These are phyloP conservation scores for Domatiomyces catenatus DNA, from an alignment of 2,329 filamentous ascomycete species.

Conservation along the genomic window DNA sequence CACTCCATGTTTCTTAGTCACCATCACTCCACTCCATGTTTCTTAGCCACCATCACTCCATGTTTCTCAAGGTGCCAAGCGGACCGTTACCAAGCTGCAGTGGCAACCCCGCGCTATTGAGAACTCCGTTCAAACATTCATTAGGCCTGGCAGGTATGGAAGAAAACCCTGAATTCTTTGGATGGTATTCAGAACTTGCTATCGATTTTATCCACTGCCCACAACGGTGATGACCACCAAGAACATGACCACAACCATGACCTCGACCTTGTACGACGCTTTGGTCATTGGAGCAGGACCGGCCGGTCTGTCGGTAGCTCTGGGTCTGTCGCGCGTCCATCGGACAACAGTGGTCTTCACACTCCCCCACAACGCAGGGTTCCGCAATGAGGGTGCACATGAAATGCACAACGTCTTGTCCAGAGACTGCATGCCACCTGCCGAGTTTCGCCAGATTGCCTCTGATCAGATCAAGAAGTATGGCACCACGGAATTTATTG, in stretches of 20 bases:
- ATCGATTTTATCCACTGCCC: too few relatives aligned
- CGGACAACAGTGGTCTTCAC: constrained; percentile 14
- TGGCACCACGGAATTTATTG: constrained; percentile 7
- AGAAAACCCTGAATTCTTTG: too few relatives aligned
- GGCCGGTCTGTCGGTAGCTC: constrained; percentile 15
- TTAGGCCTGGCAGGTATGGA: too few relatives aligned
- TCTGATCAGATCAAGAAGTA: constrained; percentile 11
- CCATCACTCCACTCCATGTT: too few relatives aligned
- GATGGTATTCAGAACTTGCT: too few relatives aligned
- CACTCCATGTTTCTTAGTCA: too few relatives aligned
- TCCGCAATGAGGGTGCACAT: constrained; percentile 16
- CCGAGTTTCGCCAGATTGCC: constrained; percentile 11
- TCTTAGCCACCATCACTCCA: too few relatives aligned
- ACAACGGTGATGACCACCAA: too few relatives aligned
- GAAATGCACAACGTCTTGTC: constrained; percentile 12
- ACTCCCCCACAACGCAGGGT: constrained; percentile 6
- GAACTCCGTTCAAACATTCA: too few relatives aligned
- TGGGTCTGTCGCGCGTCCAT: constrained; percentile 14
- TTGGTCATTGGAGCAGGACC: constrained; percentile 10
- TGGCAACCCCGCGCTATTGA: too few relatives aligned
- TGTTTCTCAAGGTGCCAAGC: too few relatives aligned
- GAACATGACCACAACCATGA: constrained; percentile 22
- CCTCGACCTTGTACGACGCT: constrained; percentile 2
- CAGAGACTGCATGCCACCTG: constrained; percentile 16
- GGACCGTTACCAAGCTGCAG: too few relatives aligned